A percentile compares a stretch with the other conserved stretches of the same genome.
These are phyloP conservation scores for Lecanicillium sp. DNA, from an alignment of 2,329 filamentous ascomycete genomes.

Conservation along the genomic window DNA sequence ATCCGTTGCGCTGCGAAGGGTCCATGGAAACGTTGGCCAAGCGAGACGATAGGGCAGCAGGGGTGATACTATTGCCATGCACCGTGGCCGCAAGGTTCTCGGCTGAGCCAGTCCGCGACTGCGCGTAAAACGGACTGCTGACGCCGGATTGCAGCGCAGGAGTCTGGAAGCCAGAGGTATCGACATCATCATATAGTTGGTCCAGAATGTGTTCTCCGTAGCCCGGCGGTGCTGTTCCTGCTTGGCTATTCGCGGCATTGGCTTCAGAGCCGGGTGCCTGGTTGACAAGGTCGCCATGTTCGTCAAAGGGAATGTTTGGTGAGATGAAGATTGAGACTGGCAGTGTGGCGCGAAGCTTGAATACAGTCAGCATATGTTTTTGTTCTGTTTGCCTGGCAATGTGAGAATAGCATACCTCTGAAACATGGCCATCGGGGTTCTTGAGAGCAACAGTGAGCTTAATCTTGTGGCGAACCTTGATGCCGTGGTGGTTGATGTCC, in stretches of 20 bases:
- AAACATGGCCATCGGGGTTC: conserved; percentile 91
- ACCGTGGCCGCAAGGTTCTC: conserved; percentile 63
- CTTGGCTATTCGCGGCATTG: conserved; percentile 39
- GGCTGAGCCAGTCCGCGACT: conserved; percentile 65
- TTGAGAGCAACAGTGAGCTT: conserved; percentile 85
- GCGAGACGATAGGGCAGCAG: conserved; percentile 51
- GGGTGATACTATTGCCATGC: conserved; percentile 25
- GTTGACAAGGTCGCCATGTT: conserved; percentile 70
- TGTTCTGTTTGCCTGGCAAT: too few species aligned
- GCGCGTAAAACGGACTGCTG: conserved; percentile 68
- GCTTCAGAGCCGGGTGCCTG: conserved; percentile 39
- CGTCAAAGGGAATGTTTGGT: conserved; percentile 81
- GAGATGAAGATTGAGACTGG: conserved; percentile 94
- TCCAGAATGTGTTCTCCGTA: conserved; percentile 89
- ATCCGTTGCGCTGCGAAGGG: conserved; percentile 34
- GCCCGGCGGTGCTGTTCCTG: conserved; percentile 73
- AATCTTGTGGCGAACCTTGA: conserved; percentile 88
- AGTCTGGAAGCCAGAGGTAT: conserved; percentile 72
- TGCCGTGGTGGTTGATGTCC: conserved; percentile 78
- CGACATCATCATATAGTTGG: conserved; percentile 81
- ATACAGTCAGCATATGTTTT: conserved; percentile 8
- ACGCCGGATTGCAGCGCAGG: conserved; percentile 59
- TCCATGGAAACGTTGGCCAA: conserved; percentile 62
- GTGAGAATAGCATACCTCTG: conserved; percentile 53
- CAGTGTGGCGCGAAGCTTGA: conserved; percentile 73